Conservation (phyloP, 1,139 yeast species). For the Suhomyces bribrorum region DNA sequence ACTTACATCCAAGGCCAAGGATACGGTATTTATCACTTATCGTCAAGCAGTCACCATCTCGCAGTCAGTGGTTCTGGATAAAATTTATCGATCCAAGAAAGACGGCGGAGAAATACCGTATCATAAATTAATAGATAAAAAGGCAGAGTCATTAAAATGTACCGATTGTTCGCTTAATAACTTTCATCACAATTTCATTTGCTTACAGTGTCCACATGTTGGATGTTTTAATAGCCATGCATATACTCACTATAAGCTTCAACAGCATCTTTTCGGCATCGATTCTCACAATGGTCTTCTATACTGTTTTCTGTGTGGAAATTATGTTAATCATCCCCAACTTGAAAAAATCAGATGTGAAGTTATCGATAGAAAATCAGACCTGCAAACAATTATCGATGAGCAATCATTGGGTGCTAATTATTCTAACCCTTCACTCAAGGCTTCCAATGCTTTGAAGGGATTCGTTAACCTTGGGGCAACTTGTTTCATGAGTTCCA, state of each 20-base stretch:
- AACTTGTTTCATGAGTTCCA: constrained; percentile 93
- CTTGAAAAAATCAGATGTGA: constrained; percentile 53
- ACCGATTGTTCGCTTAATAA: constrained; percentile 48
- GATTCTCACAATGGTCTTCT: constrained; percentile 59
- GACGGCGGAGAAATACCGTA: constrained; percentile 32
- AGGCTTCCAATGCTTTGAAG: constrained; percentile 71
- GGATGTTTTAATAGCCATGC: constrained; percentile 64
- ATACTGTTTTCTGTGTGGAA: constrained; percentile 77
- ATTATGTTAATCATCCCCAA: constrained; percentile 61
- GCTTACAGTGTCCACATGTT: constrained; percentile 81
- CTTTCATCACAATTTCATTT: constrained; percentile 58
- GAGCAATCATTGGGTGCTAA: constrained; percentile 13
- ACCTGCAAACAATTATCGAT: neutral
- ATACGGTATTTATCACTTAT: constrained; percentile 59
- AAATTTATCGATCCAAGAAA: constrained; percentile 29
- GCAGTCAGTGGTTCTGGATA: constrained; percentile 27
- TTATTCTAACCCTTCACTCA: constrained; percentile 52
- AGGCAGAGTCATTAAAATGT: constrained; percentile 50
- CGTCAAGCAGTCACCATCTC: constrained; percentile 56
- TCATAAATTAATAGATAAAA: constrained; percentile 37
- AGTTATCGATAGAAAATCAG: constrained; percentile 13
- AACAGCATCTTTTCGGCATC: constrained; percentile 75
- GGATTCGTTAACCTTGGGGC: constrained; percentile 95
- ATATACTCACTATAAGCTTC: constrained; percentile 55
- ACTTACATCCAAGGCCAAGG: constrained; percentile 54